phyloP scores from a whole-genome alignment of 2,329 filamentous ascomycete species.

The Elsinoe fawcettii region DNA sequence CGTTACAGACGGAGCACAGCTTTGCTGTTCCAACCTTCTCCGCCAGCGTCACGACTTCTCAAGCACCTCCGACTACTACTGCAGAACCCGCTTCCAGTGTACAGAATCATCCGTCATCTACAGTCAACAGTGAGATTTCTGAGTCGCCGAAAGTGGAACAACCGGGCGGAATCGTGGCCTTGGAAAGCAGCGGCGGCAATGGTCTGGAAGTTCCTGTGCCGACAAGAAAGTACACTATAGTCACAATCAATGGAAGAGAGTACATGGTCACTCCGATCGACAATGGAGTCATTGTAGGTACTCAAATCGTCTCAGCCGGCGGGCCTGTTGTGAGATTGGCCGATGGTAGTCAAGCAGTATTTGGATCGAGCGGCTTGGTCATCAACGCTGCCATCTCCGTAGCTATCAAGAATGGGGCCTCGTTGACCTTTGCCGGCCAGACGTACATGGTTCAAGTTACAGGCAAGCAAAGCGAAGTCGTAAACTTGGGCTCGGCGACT shows the following conservation, averaged over 20 bases:
- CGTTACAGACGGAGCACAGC: slow-evolving; percentile 16
- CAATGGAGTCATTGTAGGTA: slow-evolving; percentile 18
- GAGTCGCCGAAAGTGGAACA: slow-evolving; percentile 6
- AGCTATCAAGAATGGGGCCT: slow-evolving; percentile 8
- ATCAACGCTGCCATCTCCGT: slow-evolving; percentile 16
- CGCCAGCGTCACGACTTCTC: not conserved
- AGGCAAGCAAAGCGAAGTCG: slow-evolving; percentile 15
- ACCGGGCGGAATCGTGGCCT: not conserved
- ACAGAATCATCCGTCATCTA: not conserved
- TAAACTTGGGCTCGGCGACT: slow-evolving; percentile 16
- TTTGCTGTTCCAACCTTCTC: slow-evolving; percentile 18
- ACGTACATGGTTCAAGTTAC: slow-evolving; percentile 8
- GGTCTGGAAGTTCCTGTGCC: not conserved
- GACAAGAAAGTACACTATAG: slow-evolving; percentile 17
- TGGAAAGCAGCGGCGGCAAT: not conserved
- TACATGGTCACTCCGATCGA: slow-evolving; percentile 18
- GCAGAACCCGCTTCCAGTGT: slow-evolving; percentile 18
- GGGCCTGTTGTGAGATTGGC: slow-evolving; percentile 19
- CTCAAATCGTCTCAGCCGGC: slow-evolving; percentile 18
- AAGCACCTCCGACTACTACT: slow-evolving; percentile 17
- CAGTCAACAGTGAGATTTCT: not conserved
- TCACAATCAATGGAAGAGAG: slow-evolving; percentile 17
- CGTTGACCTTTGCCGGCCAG: not conserved
- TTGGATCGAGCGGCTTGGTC: slow-evolving; percentile 18
- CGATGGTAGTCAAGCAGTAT: slow-evolving; percentile 18